phyloP scores from a whole-genome alignment of 1,284 basidiomycete genomes.

The Leccinum pachyderme region DNA sequence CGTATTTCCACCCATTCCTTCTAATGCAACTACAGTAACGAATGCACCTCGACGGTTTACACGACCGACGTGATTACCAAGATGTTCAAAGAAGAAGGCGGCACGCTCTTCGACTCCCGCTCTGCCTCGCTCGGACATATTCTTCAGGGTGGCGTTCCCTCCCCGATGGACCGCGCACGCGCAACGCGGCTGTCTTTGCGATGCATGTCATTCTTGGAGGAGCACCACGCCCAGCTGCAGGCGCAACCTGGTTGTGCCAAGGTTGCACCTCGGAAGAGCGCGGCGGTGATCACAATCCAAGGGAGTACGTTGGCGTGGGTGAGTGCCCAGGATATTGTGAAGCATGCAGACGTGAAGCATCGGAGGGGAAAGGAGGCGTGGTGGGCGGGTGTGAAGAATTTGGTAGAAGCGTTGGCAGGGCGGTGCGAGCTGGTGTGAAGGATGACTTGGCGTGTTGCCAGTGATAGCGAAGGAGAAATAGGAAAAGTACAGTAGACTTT shows the following conservation, averaged over 20 bases:
- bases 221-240: slow-evolving; percentile 59
- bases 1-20: neutral
- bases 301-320: slow-evolving; percentile 80
- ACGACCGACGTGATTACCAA: slow-evolving; percentile 90
- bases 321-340: slow-evolving; percentile 79
- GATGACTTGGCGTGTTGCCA: neutral
- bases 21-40: slow-evolving; percentile 60
- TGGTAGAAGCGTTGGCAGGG: slow-evolving; percentile 73
- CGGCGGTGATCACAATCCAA: slow-evolving; percentile 91
- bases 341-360: slow-evolving; percentile 88
- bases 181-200: slow-evolving; percentile 88
- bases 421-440: slow-evolving; percentile 47
- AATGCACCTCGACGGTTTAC: slow-evolving; percentile 86
- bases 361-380: slow-evolving; percentile 78
- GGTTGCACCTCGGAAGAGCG: slow-evolving; percentile 61
- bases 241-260: slow-evolving; percentile 48
- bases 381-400: slow-evolving; percentile 74
- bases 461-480: neutral
- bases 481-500: too few relatives aligned
- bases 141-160: slow-evolving; percentile 92
- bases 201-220: slow-evolving; percentile 93
- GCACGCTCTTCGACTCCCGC: slow-evolving; percentile 89
- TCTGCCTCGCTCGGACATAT: slow-evolving; percentile 95
- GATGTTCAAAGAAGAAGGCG: slow-evolving; percentile 94
- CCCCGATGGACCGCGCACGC: slow-evolving; percentile 89